Evolutionary conservation across 2,329 filamentous ascomycete species (phyloP), one percentile per base, ranked within the genome.

Genomic region (Davidsoniella virescens): DNA sequence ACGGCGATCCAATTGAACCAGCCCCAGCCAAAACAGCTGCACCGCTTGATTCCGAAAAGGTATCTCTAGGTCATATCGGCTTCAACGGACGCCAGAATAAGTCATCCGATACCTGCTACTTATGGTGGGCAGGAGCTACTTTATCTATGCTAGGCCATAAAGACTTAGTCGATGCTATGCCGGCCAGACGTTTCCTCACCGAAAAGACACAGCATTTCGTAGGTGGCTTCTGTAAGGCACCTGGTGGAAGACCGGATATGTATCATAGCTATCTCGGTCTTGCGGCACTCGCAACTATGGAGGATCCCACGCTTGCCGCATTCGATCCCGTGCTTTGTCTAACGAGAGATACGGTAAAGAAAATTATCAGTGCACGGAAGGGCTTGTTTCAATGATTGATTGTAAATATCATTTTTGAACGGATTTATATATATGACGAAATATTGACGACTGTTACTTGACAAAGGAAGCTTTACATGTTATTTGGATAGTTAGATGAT

Each of bases 61-160:
- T 16, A 2, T n/a, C 23, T 9, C 33, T 29, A 18, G 64, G 67
- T 8, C 75, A 73, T 59, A 73, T 86, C 1, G 92, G 88, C 8
- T 87, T 93, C 66, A 94, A 93, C 59, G 92, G 92, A 23, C 79
- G 92, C 46, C 80, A 78, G 61, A 95, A 94, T 67, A 98, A 98
- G 64, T 73, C 81, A 44, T 84, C 85, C 8, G 92, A 98, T 65
- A 96, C 92, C 0, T 98, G 92, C 66, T 98, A 98, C 64, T 82
- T 79, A 18, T 98, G 90, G 71, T 98, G 92, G 92, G 86, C 85
- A 0, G 73, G 74, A 3, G 87, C 78, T 2, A 78, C 87, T 1
- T 61, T 77, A 1, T 54, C 81, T 69, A 76, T 84, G 57, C 67
- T 84, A 9, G 70, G 73, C 26, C 65, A 73, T 51, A 64, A 70